Evolutionary conservation across 345 rosid species (phyloP).

Genomic region (Luvunga scandens): DNA sequence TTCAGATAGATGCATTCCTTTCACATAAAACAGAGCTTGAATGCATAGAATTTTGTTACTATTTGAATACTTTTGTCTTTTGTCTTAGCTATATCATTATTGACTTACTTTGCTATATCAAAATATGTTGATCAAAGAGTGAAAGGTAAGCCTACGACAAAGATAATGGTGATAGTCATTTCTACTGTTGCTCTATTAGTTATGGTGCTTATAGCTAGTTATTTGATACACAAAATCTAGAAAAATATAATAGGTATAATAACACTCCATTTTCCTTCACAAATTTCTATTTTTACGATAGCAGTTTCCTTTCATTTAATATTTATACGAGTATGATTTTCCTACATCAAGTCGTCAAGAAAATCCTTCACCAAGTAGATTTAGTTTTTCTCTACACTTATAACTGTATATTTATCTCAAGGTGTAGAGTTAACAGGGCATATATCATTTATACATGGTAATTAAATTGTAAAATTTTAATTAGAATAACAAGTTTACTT

Average conservation of each 20-base stretch:
- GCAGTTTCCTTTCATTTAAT: too few species aligned
- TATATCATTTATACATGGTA: too few species aligned
- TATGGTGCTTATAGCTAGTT: neutral
- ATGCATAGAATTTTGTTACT: neutral
- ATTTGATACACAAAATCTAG: neutral
- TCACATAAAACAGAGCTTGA: neutral
- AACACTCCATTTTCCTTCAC: neutral
- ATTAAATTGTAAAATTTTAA: too few species aligned
- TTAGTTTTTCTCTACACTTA: too few species aligned
- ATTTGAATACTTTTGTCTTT: neutral
- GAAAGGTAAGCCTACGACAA: neutral
- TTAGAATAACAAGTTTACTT: too few species aligned
- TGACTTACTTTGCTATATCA: neutral
- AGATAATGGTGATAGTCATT: neutral
- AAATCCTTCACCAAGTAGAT: too few species aligned
- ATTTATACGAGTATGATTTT: too few species aligned
- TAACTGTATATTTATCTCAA: too few species aligned
- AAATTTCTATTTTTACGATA: neutral
- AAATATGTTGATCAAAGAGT: neutral
- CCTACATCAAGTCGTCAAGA: too few species aligned
- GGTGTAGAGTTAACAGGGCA: too few species aligned
- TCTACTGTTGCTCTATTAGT: neutral
- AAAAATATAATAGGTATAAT: neutral
- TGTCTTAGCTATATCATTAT: too few species aligned
- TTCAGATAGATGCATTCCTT: conserved; percentile 9